These are phyloP conservation scores for peach (Prunus persica) DNA, from an alignment of 306 rosid genomes.

Conservation along the genomic window DNA sequence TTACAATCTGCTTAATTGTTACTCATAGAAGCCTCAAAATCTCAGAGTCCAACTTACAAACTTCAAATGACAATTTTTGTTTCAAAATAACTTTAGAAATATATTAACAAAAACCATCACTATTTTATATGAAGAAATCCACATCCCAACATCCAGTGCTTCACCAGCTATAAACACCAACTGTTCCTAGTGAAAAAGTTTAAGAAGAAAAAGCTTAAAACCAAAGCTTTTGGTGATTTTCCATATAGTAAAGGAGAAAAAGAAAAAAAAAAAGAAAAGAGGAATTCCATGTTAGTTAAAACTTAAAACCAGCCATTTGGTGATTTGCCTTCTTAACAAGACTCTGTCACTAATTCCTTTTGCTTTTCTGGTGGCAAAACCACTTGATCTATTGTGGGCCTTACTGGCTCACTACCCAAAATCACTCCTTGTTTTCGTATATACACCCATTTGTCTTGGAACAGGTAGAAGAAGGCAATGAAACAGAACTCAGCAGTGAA, in stretches of 20 bases:
- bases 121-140: conserved; percentile 4
- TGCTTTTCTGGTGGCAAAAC: conserved; percentile 33
- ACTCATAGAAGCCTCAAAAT: not conserved
- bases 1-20: not conserved
- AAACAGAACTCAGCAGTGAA: conserved; percentile 61
- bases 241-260: not conserved
- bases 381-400: conserved; percentile 24
- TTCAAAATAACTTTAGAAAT: not conserved
- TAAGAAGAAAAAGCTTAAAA: no score
- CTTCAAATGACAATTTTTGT: conserved; percentile 1
- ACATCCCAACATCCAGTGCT: conserved; percentile 2
- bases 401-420: conserved; percentile 39
- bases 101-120: not conserved
- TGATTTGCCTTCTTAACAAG: conserved; percentile 44
- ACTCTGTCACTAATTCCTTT: conserved; percentile 31
- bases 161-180: conserved; percentile 15
- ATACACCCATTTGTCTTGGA: conserved; percentile 83
- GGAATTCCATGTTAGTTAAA: conserved; percentile 1
- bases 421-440: conserved; percentile 57
- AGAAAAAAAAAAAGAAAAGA: not conserved
- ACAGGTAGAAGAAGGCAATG: conserved; percentile 66
- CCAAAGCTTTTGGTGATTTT: no score
- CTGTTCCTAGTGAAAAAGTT: conserved; percentile 3
- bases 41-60: conserved; percentile 12
- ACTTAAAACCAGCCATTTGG: conserved; percentile 1